These are phyloP conservation scores for Tetradesmus obliquus DNA, from an alignment of 139 green algal species.

Conservation along the genomic window DNA sequence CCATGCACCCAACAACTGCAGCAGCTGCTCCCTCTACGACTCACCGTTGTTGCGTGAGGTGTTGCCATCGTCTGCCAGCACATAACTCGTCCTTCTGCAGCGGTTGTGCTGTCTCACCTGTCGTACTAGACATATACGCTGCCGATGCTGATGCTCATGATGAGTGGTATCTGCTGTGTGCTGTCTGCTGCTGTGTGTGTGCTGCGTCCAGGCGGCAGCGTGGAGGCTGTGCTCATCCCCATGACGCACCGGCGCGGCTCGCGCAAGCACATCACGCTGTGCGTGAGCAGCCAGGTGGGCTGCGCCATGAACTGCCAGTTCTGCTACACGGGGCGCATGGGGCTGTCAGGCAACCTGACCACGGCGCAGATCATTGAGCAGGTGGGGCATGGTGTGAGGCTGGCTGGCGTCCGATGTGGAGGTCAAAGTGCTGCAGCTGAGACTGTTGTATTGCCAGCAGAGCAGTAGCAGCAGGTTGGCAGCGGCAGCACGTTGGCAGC, in stretches of 20 bases:
- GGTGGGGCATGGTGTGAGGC: slow-evolving; percentile 40
- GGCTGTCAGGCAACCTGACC: slow-evolving; percentile 76
- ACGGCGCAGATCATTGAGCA: slow-evolving; percentile 89
- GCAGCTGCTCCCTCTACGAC: neutral
- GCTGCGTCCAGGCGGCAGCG: slow-evolving; percentile 35
- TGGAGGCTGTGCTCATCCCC: slow-evolving; percentile 90
- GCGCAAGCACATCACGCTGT: slow-evolving; percentile 77
- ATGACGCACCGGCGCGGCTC: slow-evolving; percentile 56
- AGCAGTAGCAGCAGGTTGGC: too few relatives aligned
- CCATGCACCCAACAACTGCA: neutral
- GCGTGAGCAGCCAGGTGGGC: slow-evolving; percentile 81
- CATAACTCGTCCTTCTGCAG: too few relatives aligned
- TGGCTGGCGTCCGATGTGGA: neutral
- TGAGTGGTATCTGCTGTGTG: neutral
- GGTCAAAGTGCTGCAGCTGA: too few relatives aligned
- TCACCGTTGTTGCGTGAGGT: neutral
- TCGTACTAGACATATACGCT: too few relatives aligned
- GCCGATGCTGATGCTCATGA: neutral
- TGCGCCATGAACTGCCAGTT: slow-evolving; percentile 91
- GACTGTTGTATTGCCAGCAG: too few relatives aligned
- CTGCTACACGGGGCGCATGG: slow-evolving; percentile 87
- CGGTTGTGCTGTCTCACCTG: too few relatives aligned
- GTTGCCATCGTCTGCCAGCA: too few relatives aligned
- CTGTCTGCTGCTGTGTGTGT: neutral
- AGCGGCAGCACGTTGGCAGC: too few relatives aligned